Base-by-base conservation (phyloP, 2,329 filamentous ascomycete species). In the Apiospora marii region DNA sequence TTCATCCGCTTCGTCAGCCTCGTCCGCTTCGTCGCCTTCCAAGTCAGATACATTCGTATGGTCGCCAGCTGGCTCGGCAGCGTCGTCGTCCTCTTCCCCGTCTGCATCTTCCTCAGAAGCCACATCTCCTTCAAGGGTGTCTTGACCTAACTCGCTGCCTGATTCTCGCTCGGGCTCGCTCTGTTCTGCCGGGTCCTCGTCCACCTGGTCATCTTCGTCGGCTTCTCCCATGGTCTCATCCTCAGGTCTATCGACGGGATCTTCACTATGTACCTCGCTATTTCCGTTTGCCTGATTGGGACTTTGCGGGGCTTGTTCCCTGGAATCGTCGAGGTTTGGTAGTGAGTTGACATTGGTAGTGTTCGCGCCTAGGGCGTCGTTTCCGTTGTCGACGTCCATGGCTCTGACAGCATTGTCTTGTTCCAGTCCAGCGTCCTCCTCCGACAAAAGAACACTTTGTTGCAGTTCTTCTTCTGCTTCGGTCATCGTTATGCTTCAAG, bases 401-500 rank as follows among this genome's bases (percentile, higher is more conserved):
- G 79, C 77, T 48, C 79, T 78, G 41, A 77, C 77, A 12, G 74
- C 72, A 49, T 76, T 73, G 37, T 85, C 85, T 48, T 85, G 84
- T 68, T 83, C 84, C 72, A 79, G 78, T 41, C 82, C 83, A 68
- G 80, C 81, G 67, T 84, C 82, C 37, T 85, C 86, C 72, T 88
- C 87, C 7, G 87, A 88, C 72, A 86, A 82, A 75, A 87, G 82
- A 61, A 85, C 86, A 79, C 87, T 89, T 76, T 88, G 87, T 77
- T 89, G 88, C 72, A 89, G 83, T 79, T 90, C 87, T 73, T 90
- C 88, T 78, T 90, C 85, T 71, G 86, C 84, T 76, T 85, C 88
- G 70, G 85, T 81, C 86, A 89, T 89, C 67, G 75, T 81, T 64
- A 64, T 13, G 58, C 58, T 64, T 64, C 58, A 64, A n/a, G 34